These are phyloP conservation scores for Epichloe baconii DNA, from an alignment of 2,329 filamentous ascomycete genomes.

Conservation along the genomic window DNA sequence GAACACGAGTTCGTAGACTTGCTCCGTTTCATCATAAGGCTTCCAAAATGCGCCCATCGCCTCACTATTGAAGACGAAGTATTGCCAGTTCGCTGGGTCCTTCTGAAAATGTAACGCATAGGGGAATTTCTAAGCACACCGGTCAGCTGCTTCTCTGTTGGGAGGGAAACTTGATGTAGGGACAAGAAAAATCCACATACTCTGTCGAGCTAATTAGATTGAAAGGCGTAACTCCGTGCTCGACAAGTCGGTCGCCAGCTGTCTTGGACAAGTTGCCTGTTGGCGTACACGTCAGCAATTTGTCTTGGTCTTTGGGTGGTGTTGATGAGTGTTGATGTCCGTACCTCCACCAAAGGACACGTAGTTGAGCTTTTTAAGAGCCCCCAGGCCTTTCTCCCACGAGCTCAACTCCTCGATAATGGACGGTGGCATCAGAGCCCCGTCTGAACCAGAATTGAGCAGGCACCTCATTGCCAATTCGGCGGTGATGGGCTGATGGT, in stretches of 20 bases:
- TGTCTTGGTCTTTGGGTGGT: constrained; percentile 1
- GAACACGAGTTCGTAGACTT: constrained; percentile 21
- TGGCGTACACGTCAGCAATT: background rate
- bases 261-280: constrained; percentile 24
- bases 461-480: constrained; percentile 21
- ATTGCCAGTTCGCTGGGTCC: constrained; percentile 26
- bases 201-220: constrained; percentile 31
- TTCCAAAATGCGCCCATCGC: constrained; percentile 29
- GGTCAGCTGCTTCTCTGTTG: background rate
- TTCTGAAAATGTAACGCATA: constrained; percentile 22
- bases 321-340: background rate
- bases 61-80: constrained; percentile 28
- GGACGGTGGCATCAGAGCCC: constrained; percentile 22
- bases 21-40: constrained; percentile 2
- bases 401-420: constrained; percentile 30
- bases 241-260: constrained; percentile 24
- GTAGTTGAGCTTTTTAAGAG: constrained; percentile 20
- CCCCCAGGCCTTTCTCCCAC: constrained; percentile 15
- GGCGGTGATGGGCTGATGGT: constrained; percentile 20
- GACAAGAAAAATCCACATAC: constrained; percentile 13
- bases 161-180: background rate
- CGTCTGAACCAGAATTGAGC: constrained; percentile 14
- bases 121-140: constrained; percentile 16
- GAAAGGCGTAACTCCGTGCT: constrained; percentile 19
- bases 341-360: constrained; percentile 26